Evolutionary conservation across 2,329 filamentous ascomycete species (phyloP), one percentile per base, ranked within the genome.

Genomic region (Sporothrix brunneoviolacea): DNA sequence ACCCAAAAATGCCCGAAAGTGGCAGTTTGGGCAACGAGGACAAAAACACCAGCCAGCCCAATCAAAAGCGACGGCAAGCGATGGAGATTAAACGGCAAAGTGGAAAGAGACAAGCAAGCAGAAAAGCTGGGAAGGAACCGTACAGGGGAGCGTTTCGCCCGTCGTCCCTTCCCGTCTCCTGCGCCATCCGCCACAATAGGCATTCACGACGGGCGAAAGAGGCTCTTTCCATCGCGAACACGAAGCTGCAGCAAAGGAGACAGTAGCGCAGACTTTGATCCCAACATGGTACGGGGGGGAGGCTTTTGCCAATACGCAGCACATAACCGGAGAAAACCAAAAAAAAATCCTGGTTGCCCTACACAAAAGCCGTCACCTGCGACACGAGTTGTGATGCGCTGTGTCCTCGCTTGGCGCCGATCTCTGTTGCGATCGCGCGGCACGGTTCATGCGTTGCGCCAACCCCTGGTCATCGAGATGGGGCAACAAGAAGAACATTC

Each of bases 341-440:
- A n/a, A n/a, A n/a, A n/a, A n/a, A n/a, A n/a, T n/a, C n/a, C n/a
- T n/a, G n/a, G n/a, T n/a, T n/a, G n/a, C n/a, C n/a, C n/a, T n/a
- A n/a, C n/a, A n/a, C n/a, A n/a, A n/a, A n/a, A n/a, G n/a, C n/a
- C n/a, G n/a, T n/a, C n/a, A n/a, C 6, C 32, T 40, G 15, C 27
- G 19, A 35, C 16, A 48, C 28, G 24, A 13, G 19, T 16, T 24
- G 27, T 35, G 36, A 32, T 40, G 36, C 36, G 8, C 45, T 33
- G n/a, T 19, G 12, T 16, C 24, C 16, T 48, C 45, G 28, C 36
- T 24, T 16, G 18, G 15, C 19, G 45, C 40, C 45, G 45, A 48
- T 32, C 44, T 40, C 19, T 28, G 45, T 41, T 28, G 36, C 45
- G 27, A 48, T 40, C 45, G 19, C 36, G 22, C 45, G 45, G 45